A percentile compares a stretch with the other conserved stretches of the same genome.
Evolutionary conservation across 805 yeast species (phyloP).

Genomic region (Metschnikowia proteae): DNA sequence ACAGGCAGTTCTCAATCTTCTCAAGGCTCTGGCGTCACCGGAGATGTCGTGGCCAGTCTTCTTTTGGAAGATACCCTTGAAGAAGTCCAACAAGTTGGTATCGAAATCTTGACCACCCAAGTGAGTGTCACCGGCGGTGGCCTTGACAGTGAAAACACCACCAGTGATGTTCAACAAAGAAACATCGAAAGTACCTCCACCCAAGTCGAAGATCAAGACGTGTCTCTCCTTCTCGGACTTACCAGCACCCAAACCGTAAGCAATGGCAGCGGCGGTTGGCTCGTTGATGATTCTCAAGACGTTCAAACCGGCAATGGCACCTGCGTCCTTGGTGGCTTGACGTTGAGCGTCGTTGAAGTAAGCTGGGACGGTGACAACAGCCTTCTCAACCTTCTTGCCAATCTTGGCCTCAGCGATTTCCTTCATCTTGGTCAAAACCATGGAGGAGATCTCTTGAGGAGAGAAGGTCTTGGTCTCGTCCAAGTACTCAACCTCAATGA

Average conservation of each 20-base stretch:
- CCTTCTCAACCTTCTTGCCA: constrained; percentile 67
- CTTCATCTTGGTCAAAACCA: constrained; percentile 50
- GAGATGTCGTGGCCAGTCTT: constrained; percentile 46
- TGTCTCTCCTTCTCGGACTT: constrained; percentile 49
- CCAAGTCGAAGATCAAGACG: constrained; percentile 88
- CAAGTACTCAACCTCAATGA: constrained; percentile 45
- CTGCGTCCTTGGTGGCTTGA: constrained; percentile 51
- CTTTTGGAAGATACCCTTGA: constrained; percentile 45
- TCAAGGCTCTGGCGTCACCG: constrained; percentile 46
- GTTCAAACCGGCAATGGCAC: constrained; percentile 50
- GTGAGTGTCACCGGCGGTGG: constrained; percentile 63
- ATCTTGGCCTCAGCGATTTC: constrained; percentile 85
- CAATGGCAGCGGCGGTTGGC: constrained; percentile 58
- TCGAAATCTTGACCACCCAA: constrained; percentile 53
- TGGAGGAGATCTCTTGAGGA: constrained; percentile 47
- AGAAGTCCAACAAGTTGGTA: constrained; percentile 47
- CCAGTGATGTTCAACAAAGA: constrained; percentile 88
- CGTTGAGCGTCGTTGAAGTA: constrained; percentile 49
- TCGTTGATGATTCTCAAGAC: constrained; percentile 48
- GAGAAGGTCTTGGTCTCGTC: constrained; percentile 46
- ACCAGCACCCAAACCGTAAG: constrained; percentile 26
- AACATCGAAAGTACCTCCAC: constrained; percentile 99
- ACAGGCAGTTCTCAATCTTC: constrained; percentile 92
- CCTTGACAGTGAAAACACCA: constrained; percentile 95
- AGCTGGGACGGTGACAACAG: constrained; percentile 49